Conservation (phyloP, 1,139 yeast species). For the Yarrowia galli region DNA sequence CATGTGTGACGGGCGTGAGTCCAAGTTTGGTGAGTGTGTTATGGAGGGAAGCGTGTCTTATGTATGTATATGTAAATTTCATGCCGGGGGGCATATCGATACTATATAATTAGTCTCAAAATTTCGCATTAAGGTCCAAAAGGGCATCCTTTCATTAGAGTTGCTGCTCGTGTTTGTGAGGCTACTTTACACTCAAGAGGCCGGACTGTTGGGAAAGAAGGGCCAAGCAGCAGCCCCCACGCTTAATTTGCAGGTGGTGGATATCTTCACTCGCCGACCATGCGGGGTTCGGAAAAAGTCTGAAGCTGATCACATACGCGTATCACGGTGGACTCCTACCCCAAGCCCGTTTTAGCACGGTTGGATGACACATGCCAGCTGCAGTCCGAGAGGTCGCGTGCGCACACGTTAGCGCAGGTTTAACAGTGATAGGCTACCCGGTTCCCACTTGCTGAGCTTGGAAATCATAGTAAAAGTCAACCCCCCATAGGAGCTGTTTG, state of each 20-base stretch:
- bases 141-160: conserved; percentile 3
- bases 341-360: neutral
- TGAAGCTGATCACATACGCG: neutral
- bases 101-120: conserved; percentile 29
- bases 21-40: neutral
- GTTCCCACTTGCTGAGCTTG: conserved; percentile 18
- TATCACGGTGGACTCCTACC: neutral
- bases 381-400: conserved; percentile 26
- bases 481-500: neutral
- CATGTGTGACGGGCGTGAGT: conserved; percentile 16
- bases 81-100: conserved; percentile 25
- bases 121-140: conserved; percentile 28
- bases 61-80: conserved; percentile 19
- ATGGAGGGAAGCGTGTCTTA: conserved; percentile 12
- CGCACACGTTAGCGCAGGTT: conserved; percentile 15
- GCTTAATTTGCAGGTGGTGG: neutral
- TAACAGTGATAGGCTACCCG: conserved; percentile 21
- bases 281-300: neutral
- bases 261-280: neutral
- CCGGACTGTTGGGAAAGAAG: conserved; percentile 7
- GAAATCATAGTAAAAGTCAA: conserved; percentile 4
- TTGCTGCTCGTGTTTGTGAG: conserved; percentile 22
- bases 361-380: neutral
- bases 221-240: neutral
- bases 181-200: conserved; percentile 12